Base-by-base conservation (phyloP, 2,329 filamentous ascomycete genomes). In the Cladosporium halotolerans region DNA sequence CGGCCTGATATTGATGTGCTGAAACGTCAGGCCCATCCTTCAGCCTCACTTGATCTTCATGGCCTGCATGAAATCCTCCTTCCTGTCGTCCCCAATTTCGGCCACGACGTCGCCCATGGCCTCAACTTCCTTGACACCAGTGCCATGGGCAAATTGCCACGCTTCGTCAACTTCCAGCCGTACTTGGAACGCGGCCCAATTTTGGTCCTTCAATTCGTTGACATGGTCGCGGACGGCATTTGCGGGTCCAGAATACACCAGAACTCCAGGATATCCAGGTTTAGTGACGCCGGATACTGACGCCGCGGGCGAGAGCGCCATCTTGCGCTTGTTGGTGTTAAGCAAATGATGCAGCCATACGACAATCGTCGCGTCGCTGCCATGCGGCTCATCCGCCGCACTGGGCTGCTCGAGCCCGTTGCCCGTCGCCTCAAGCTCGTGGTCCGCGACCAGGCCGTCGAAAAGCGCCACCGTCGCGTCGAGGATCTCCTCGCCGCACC, bases 261-360 rank as follows among this genome's bases (percentile, higher is more conserved):
- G 63, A 4, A 75, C 63, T 11, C 73, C 73, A 18, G 73, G 73
- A 53, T 76, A 75, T 8, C 73, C 73, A 1, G 73, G 73, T 53
- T 76, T 76, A 0, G 73, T 73, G 34, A 76, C 60, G 11, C 73
- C 73, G 2, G 67, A 66, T n/a, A 76, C 59, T 13, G 41, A 47
- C 0, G 58, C 36, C 3, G 58, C 58, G 0, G 73, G 69, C 1
- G 66, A 66, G 9, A 75, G 63, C 6, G 70, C 70, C 39, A 71
- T 68, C 57, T 76, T 76, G 42, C 73, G 71, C 60, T 76, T 76
- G 55, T 68, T 70, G 13, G 70, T 70, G 33, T 72, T 73, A 49
- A 76, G 70, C 7, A 76, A 66, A 48, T 76, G 73, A 42, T 76
- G 73, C 1, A 76, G 67, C 70, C 72, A 76, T 45, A 76, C 66